phyloP scores from a whole-genome alignment of 2,329 filamentous ascomycete genomes.

The Lecanicillium sp. region DNA sequence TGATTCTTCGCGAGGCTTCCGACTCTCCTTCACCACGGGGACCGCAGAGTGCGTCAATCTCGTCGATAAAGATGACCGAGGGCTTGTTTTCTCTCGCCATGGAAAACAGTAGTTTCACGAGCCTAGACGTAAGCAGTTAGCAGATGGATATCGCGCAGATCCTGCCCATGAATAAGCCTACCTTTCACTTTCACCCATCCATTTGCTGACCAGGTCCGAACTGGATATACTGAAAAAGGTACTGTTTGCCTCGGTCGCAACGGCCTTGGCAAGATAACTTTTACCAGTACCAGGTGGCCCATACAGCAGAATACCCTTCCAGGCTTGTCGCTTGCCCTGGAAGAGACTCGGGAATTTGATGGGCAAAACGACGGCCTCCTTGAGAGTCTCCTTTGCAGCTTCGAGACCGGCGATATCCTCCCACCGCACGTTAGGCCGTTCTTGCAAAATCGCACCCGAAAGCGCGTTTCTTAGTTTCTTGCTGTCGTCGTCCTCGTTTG shows the following conservation, averaged over 20 bases:
- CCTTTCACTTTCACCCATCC: constrained; percentile 99
- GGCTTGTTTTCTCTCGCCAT: constrained; percentile 98
- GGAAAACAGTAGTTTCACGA: constrained; percentile 94
- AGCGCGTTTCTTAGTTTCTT: constrained; percentile 93
- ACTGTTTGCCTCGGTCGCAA: constrained; percentile 96
- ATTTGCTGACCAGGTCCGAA: constrained; percentile 95
- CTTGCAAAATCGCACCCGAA: constrained; percentile 84
- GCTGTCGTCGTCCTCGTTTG: constrained; percentile 77
- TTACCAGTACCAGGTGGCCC: constrained; percentile 96
- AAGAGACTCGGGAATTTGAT: constrained; percentile 98
- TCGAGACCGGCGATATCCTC: constrained; percentile 96
- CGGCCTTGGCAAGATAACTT: constrained; percentile 93
- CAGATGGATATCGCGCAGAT: background rate
- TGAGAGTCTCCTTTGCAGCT: constrained; percentile 89
- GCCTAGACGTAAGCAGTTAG: constrained; percentile 42
- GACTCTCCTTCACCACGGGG: constrained; percentile 92
- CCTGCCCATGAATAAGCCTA: constrained; percentile 31
- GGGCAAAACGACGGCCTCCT: constrained; percentile 94
- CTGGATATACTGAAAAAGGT: constrained; percentile 98
- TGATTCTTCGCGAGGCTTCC: constrained; percentile 94
- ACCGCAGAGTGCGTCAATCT: constrained; percentile 93
- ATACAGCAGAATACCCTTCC: constrained; percentile 96
- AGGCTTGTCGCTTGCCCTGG: constrained; percentile 90
- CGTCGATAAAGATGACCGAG: constrained; percentile 97
- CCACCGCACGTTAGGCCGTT: constrained; percentile 95